Evolutionary conservation across 129 eudicot genomes (phyloP), one percentile per base, ranked within the genome.

Genomic region (Tagetes erecta): DNA sequence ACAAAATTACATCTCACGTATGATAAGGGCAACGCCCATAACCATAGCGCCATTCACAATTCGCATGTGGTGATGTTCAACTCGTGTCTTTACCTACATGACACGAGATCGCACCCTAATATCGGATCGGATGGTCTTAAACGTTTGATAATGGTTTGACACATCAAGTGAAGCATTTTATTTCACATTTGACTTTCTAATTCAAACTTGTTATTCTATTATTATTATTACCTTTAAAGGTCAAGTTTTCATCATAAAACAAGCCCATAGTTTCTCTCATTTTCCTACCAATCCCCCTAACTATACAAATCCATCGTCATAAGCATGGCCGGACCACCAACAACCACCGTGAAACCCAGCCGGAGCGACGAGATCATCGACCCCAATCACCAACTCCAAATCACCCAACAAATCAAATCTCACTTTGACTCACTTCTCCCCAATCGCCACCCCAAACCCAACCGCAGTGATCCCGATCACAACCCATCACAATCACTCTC

Each of bases 351-450:
- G 72, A 88, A 88, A 67, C 90, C 94, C 4, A 83, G 90, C 85
- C 84, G 94, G 74, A 83, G 90, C 88, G 94, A 88, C 84, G 94
- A 85, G 63, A 79, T 85, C 14, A 10, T 83, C 71, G 85, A 83
- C 62, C 64, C 83, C 2, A 65, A 81, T 41, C 74, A 83, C 75
- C 94, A 88, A 83, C 72, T 80, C 8, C 64, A 13, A 14, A 83
- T 88, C 72, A 31, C 86, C 63, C 59, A 83, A 70, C 71, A 78
- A 65, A 85, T 88, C 56, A 70, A 82, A 55, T 80, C 88, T 63
- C 84, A 73, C 66, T 85, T 85, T 66, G 86, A 88, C 35, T 83
- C 90, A 10, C 12, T 85, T 55, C 84, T 80, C n/a, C 94, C 90
- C 8, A 85, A 88, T 80, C 81, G 94, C 20, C 90, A 86, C 41